phyloP scores from a whole-genome alignment of 495 filamentous ascomycete genomes.

The Collariella sp. region DNA sequence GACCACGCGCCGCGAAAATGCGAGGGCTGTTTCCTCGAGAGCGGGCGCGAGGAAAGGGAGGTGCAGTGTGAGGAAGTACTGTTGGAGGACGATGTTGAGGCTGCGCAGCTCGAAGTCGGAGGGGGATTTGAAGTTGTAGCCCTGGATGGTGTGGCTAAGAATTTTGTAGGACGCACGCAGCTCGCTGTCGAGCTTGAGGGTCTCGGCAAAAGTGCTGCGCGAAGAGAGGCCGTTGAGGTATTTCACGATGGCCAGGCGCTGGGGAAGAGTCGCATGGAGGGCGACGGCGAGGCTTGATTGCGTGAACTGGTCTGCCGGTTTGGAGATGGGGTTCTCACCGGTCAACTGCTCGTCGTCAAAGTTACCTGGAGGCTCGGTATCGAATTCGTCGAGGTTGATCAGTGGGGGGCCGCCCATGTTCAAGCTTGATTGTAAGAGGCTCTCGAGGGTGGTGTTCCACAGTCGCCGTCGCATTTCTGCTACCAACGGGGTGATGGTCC shows the following conservation, averaged over 20 bases:
- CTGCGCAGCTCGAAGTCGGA: conserved; percentile 32
- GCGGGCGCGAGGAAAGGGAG: conserved; percentile 35
- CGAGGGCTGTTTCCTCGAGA: conserved; percentile 35
- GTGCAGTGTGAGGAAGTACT: conserved; percentile 42
- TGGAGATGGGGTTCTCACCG: background rate
- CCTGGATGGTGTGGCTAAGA: conserved; percentile 35
- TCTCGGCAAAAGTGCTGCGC: conserved; percentile 23
- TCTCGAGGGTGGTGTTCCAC: conserved; percentile 55
- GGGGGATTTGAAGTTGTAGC: conserved; percentile 10
- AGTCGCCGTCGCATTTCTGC: conserved; percentile 54
- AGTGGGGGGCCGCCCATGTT: conserved; percentile 47
- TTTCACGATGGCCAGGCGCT: conserved; percentile 40
- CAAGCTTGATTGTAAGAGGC: conserved; percentile 45
- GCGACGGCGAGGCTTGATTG: conserved; percentile 38
- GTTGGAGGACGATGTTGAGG: conserved; percentile 39
- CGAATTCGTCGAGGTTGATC: conserved; percentile 36
- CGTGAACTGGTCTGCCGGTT: conserved; percentile 34
- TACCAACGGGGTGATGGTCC: conserved; percentile 25
- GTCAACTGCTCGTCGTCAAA: conserved; percentile 36
- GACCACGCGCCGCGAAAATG: conserved; percentile 42
- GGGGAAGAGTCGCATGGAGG: conserved; percentile 37
- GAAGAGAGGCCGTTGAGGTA: conserved; percentile 39
- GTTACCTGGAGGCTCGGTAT: conserved; percentile 43
- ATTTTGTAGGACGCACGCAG: conserved; percentile 31
- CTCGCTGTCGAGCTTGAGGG: conserved; percentile 26